These are phyloP conservation scores for Annulohypoxylon stygium DNA, from an alignment of 495 filamentous ascomycete genomes.

Conservation along the genomic window DNA sequence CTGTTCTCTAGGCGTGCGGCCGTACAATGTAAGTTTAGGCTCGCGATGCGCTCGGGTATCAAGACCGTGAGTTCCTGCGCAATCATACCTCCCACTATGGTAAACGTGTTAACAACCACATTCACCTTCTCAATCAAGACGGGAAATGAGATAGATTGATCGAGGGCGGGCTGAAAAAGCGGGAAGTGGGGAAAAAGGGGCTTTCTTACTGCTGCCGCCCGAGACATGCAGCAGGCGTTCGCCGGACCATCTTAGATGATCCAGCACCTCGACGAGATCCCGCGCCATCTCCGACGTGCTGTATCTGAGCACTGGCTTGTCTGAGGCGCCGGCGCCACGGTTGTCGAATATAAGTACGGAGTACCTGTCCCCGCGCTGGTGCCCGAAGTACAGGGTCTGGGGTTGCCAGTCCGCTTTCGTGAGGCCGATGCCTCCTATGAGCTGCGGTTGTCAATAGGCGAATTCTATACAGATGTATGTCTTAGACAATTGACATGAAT, in stretches of 20 bases:
- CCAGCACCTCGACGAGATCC: slow-evolving; percentile 71
- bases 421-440: slow-evolving; percentile 66
- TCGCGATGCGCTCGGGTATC: slow-evolving; percentile 70
- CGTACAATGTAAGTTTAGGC: slow-evolving; percentile 73
- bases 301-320: slow-evolving; percentile 73
- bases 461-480: not conserved
- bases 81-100: slow-evolving; percentile 80
- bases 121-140: not conserved
- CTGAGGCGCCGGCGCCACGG: slow-evolving; percentile 74
- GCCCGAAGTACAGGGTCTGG: slow-evolving; percentile 75
- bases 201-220: slow-evolving; percentile 65
- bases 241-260: slow-evolving; percentile 72
- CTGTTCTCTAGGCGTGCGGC: slow-evolving; percentile 70
- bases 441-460: slow-evolving; percentile 30
- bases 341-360: slow-evolving; percentile 75
- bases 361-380: slow-evolving; percentile 69
- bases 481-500: not conserved
- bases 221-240: slow-evolving; percentile 71
- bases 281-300: slow-evolving; percentile 76
- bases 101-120: not conserved
- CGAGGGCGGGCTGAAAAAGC: not conserved
- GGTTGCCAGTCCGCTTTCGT: slow-evolving; percentile 70
- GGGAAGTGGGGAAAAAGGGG: not conserved
- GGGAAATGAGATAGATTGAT: not conserved
- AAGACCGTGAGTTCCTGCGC: slow-evolving; percentile 74